phyloP scores from a whole-genome alignment of 2,329 filamentous ascomycete genomes.

The Helotiales sp. region DNA sequence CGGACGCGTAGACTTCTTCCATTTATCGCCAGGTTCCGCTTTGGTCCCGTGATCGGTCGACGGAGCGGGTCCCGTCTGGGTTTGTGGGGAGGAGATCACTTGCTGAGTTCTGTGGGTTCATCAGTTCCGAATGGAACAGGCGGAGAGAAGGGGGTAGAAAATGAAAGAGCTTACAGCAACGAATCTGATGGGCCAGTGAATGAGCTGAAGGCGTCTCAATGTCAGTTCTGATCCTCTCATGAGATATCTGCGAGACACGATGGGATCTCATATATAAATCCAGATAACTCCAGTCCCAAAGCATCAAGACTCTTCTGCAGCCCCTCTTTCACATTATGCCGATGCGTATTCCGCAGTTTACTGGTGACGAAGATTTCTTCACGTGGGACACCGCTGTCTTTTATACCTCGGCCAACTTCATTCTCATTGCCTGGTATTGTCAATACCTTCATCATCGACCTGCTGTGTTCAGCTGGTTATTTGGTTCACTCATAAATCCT shows the following conservation, averaged over 20 bases:
- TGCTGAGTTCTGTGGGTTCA: not conserved
- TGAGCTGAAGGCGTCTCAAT: not conserved
- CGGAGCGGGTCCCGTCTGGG: not conserved
- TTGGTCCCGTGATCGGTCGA: not conserved
- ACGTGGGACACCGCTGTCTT: conserved; percentile 35
- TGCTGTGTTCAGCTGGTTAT: too few relatives aligned
- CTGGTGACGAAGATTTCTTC: conserved; percentile 47
- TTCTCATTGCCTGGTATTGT: conserved; percentile 50
- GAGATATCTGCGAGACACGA: not conserved
- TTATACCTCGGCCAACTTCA: conserved; percentile 50
- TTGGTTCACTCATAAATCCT: too few relatives aligned
- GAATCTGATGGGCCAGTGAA: not conserved
- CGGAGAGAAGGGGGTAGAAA: not conserved
- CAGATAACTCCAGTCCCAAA: conserved; percentile 54
- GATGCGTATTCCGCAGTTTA: conserved; percentile 48
- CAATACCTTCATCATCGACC: not conserved
- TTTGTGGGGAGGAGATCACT: not conserved
- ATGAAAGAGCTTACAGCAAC: not conserved
- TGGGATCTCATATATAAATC: conserved; percentile 52
- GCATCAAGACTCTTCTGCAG: conserved; percentile 69
- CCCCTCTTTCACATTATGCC: conserved; percentile 48
- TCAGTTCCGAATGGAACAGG: not conserved
- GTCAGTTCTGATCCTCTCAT: not conserved
- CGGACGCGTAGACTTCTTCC: conserved; percentile 48
- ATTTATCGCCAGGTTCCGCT: not conserved